These are phyloP conservation scores for Diphasiastrum complanatum DNA, from an alignment of 83 land plant species.

Conservation along the genomic window DNA sequence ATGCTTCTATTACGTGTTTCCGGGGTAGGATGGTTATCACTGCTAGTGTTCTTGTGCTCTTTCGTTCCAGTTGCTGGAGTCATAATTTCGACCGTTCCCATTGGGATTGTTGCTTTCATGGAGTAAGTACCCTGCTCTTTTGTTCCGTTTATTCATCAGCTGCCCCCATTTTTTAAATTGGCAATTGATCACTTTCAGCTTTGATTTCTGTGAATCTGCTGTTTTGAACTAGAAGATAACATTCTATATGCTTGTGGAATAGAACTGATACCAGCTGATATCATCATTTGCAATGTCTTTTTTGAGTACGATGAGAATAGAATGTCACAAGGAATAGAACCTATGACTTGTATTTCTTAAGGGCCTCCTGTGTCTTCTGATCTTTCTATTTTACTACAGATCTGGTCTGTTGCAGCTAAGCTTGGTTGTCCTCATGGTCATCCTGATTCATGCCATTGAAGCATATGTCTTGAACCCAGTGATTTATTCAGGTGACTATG, in stretches of 20 bases:
- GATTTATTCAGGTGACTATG: slow-evolving; percentile 18
- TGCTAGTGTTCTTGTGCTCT: slow-evolving; percentile 20
- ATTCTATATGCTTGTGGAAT: too few species aligned
- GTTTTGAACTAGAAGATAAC: too few species aligned
- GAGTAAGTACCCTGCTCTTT: slow-evolving; percentile 25
- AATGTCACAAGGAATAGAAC: too few species aligned
- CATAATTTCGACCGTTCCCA: slow-evolving; percentile 23
- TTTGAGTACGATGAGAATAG: not conserved
- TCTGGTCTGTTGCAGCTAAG: slow-evolving; percentile 14
- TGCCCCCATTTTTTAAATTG: too few species aligned
- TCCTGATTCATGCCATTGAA: slow-evolving; percentile 21
- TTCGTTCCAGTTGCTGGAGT: slow-evolving; percentile 24
- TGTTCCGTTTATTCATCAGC: too few species aligned
- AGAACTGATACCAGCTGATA: too few species aligned
- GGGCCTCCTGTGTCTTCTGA: too few species aligned
- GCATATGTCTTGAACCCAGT: slow-evolving; percentile 22
- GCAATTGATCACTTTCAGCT: too few species aligned
- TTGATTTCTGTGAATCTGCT: too few species aligned
- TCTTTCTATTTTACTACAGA: not conserved
- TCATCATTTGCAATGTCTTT: not conserved
- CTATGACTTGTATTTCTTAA: too few species aligned
- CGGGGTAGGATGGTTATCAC: slow-evolving; percentile 18
- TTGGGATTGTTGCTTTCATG: slow-evolving; percentile 16
- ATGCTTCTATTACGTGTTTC: slow-evolving; percentile 18
- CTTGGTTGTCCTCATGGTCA: slow-evolving; percentile 23